phyloP scores from a whole-genome alignment of 768 basidiomycete genomes.

The Rickenella mellea region DNA sequence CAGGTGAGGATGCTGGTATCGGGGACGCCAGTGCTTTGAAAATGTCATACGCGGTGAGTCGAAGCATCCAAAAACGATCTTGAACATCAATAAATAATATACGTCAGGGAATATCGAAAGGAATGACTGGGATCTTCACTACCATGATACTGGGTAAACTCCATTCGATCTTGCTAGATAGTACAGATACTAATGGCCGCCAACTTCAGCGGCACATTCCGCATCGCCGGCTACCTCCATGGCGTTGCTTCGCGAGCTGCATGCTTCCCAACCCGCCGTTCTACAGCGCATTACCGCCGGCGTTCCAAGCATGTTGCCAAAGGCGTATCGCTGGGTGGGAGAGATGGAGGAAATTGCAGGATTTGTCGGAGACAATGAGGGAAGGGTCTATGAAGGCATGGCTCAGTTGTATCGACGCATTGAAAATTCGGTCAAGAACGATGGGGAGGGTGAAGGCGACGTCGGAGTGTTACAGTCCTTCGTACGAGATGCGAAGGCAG shows the following conservation, averaged over 20 bases:
- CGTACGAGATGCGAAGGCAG: slow-evolving; percentile 3
- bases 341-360: slow-evolving; percentile 57
- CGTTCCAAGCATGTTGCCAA: slow-evolving; percentile 46
- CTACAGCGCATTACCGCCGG: slow-evolving; percentile 28
- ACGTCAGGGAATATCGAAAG: slow-evolving; percentile 13
- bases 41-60: slow-evolving; percentile 14
- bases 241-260: slow-evolving; percentile 41
- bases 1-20: slow-evolving; percentile 7
- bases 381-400: slow-evolving; percentile 38
- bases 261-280: slow-evolving; percentile 33
- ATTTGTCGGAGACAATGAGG: slow-evolving; percentile 34
- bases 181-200: not conserved
- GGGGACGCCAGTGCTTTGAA: slow-evolving; percentile 17
- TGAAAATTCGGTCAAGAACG: slow-evolving; percentile 27
- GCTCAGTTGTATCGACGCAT: slow-evolving; percentile 36
- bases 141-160: slow-evolving; percentile 13
- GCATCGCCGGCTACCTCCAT: slow-evolving; percentile 54
- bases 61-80: not conserved
- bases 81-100: not conserved
- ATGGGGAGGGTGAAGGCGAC: slow-evolving; percentile 14
- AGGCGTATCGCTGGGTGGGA: slow-evolving; percentile 52
- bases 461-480: slow-evolving; percentile 5
- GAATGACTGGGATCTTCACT: slow-evolving; percentile 9
- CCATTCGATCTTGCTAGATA: not conserved
- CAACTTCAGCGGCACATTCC: slow-evolving; percentile 36